Percentiles rank a stretch among this genome's conserved stretches.
Evolutionary conservation across 345 rosid genomes (phyloP).

Genomic region (Garcia nutans): DNA sequence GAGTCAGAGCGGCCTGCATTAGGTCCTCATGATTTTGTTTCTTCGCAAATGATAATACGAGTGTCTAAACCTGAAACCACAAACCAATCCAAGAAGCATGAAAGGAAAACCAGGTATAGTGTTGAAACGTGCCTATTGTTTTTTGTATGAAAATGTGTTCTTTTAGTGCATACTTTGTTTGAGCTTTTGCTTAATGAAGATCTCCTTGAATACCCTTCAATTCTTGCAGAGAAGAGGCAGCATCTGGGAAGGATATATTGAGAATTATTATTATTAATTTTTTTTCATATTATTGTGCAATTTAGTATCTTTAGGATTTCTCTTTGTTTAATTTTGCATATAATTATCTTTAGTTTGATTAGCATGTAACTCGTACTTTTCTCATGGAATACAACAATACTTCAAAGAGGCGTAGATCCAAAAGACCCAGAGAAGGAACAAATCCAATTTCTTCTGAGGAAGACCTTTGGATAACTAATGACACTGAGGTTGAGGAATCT

Average conservation of each 20-base stretch:
- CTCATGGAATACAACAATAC: constrained; percentile 26
- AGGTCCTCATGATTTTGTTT: constrained; percentile 52
- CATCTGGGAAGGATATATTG: constrained; percentile 19
- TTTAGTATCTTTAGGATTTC: background rate
- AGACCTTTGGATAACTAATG: constrained; percentile 2
- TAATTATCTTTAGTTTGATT: background rate
- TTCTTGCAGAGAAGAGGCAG: constrained; percentile 31
- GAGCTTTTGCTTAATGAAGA: background rate
- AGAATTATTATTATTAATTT: background rate
- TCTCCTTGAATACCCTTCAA: background rate
- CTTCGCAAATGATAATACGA: constrained; percentile 28
- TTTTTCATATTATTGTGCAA: background rate
- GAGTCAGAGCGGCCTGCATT: constrained; percentile 79
- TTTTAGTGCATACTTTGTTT: background rate
- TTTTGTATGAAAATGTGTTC: background rate
- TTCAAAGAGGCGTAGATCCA: constrained; percentile 24
- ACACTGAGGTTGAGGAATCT: constrained; percentile 14
- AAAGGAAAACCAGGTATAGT: constrained; percentile 53
- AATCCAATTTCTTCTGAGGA: constrained; percentile 18
- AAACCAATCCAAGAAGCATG: constrained; percentile 32
- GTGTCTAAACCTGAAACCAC: constrained; percentile 32
- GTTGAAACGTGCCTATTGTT: background rate
- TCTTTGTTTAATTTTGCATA: constrained; percentile 3
- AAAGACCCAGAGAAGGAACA: constrained; percentile 9
- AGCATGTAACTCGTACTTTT: background rate